Base-by-base conservation (phyloP, 495 filamentous ascomycete species). In the Halenospora varia region DNA sequence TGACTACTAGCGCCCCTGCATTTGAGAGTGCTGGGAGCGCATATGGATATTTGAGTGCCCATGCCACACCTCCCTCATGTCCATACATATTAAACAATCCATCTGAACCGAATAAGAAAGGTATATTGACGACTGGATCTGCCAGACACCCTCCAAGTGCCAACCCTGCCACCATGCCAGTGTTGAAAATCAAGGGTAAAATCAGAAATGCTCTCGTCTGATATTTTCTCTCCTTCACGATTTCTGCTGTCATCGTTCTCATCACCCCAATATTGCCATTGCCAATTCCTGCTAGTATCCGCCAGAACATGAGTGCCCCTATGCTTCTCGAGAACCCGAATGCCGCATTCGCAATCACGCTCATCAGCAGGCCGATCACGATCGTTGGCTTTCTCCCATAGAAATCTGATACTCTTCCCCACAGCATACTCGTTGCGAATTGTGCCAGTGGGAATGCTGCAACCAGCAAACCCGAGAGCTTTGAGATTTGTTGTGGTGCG, bases 201-300 rank as follows among this genome's bases (percentile, higher is more conserved):
- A 94, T 72, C 41, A 92, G 66, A 57, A 93, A 93, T 0, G 89
- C 89, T 22, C 88, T 77, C 15, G 80, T 82, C 73, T 89, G 88
- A 61, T 84, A 88, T 66, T 72, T 79, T 58, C 75, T 80, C 70
- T 86, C 83, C 54, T 72, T 68, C 2, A 86, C 75, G 29, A 82
- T 77, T 69, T 94, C 90, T 0, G 82, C 81, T 20, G 90, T 87
- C 80, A 90, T 89, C 0, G 87, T 92, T 45, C 89, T 75, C 71
- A 93, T 84, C 35, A 92, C 87, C 0, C 88, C 88, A 1, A 90
- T 83, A 60, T 90, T 94, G 0, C 88, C 89, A 66, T 90, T 91
- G 58, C 85, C 77, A 0, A 84, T 68, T 0, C 90, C 90, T 2
- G 82, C 88, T 6, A 94, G 65, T 6, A 82, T 72, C 52, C 90